Base-by-base conservation (phyloP, 257 asterid genomes). In the Solanum paucissectum region DNA sequence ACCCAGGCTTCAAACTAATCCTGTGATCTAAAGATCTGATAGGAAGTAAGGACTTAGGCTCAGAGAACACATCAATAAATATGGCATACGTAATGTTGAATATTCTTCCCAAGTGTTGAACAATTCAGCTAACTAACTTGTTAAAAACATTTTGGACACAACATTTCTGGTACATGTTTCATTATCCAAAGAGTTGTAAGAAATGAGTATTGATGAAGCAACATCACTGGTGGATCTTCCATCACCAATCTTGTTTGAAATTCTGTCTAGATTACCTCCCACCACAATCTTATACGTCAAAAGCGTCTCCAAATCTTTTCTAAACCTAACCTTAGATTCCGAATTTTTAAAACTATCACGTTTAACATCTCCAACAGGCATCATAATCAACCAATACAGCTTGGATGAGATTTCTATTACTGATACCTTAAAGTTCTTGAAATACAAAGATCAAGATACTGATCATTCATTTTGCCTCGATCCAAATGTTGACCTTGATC, bases 231-330 rank as follows among this genome's bases (percentile, higher is more conserved):
- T 85, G 88, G 87, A 64, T 87, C 91, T 91, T 42, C 93, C 93
- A 11, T 72, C 93, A 0, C 90, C 90, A 29, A 49, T 92, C 72
- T 40, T 91, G 18, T 3, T 86, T 21, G 87, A 88, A 32, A 89
- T 93, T 40, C 90, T 92, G 34, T 83, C 95, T 0, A 81, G 93
- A 68, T 91, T 92, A 13, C 96, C 96, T 13, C 89, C 89, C 1
- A 89, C 88, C 18, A 36, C 87, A 33, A 64, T 91, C 75, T 29
- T 90, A 46, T 87, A 75, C 11, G 87, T 90, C 89, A 89, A 88
- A 79, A 85, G 83, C 37, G 92, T 93, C 16, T 90, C 92, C 93
- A 90, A 86, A 88, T 75, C 83, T 12, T 91, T 37, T 37, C 83
- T 21, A 75, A 21, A 37, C 2, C 12, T 75, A 75, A 37, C 83